These are phyloP conservation scores for Leavenworthia alabamica DNA, from an alignment of 345 rosid species.

Conservation along the genomic window DNA sequence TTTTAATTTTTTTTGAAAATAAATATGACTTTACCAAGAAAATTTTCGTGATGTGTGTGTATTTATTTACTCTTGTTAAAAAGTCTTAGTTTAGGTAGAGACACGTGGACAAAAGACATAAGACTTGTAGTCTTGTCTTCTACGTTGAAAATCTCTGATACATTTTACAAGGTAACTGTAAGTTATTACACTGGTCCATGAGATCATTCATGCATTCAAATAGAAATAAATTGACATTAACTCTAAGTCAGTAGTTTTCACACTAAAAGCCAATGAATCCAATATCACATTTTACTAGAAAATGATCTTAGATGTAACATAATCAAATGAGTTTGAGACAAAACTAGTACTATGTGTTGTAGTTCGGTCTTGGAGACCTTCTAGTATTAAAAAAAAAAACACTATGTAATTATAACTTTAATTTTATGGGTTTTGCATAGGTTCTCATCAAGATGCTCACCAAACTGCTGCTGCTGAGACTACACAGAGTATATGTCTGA, in stretches of 20 bases:
- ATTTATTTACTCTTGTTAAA: conserved; percentile 16
- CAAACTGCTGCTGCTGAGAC: conserved; percentile 30
- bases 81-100: conserved; percentile 7
- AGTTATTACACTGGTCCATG: no score
- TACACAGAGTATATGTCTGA: conserved; percentile 46
- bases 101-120: conserved; percentile 13
- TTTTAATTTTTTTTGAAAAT: background rate
- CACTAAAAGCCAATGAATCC: background rate
- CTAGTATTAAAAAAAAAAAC: no score
- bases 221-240: background rate
- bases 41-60: background rate
- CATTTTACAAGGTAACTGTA: conserved; percentile 20
- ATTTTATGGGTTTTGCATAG: conserved; percentile 27
- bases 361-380: no score
- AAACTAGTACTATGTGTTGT: no score
- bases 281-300: no score
- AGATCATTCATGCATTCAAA: no score
- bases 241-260: background rate
- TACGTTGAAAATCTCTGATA: conserved; percentile 14
- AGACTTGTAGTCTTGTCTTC: conserved; percentile 6
- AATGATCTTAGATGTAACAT: no score
- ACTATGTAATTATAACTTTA: no score
- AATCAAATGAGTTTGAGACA: no score
- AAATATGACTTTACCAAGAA: no score
- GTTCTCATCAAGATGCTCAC: conserved; percentile 64